Percentiles rank a stretch among this genome's conserved stretches.
phyloP scores from a whole-genome alignment of 176 grass and related monocot genomes.

The Tuctoria greenei region DNA sequence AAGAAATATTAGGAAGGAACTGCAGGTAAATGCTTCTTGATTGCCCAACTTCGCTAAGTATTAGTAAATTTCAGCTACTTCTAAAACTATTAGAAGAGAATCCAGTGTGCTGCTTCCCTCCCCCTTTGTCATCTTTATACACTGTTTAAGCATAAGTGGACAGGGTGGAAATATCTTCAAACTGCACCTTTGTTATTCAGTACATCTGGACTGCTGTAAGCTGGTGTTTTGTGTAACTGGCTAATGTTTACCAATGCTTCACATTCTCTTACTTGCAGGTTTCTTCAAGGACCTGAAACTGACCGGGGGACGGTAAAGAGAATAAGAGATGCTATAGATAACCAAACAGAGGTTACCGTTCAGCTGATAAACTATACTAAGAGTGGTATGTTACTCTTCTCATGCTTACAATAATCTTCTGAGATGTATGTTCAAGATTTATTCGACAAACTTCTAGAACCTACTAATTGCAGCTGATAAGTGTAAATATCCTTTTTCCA shows the following conservation, averaged over 20 bases:
- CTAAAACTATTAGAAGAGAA: not conserved
- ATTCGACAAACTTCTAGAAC: not conserved
- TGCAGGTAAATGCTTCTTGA: slow-evolving; percentile 58
- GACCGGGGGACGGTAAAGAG: slow-evolving; percentile 67
- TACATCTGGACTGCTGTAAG: not conserved
- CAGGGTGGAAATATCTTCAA: not conserved
- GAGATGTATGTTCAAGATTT: slow-evolving; percentile 1
- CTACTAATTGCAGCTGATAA: not conserved
- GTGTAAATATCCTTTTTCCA: not conserved
- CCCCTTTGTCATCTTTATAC: not conserved
- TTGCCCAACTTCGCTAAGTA: slow-evolving; percentile 5
- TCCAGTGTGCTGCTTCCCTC: not conserved
- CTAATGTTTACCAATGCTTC: slow-evolving; percentile 13
- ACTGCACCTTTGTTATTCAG: not conserved
- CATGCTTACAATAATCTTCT: not conserved
- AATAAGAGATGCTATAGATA: slow-evolving; percentile 94
- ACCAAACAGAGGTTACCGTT: slow-evolving; percentile 81
- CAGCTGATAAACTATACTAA: slow-evolving; percentile 97
- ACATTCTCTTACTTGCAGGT: slow-evolving; percentile 42
- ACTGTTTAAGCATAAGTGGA: not conserved
- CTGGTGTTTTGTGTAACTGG: not conserved
- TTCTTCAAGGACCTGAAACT: slow-evolving; percentile 93
- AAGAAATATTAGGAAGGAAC: slow-evolving; percentile 92
- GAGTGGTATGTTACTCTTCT: slow-evolving; percentile 55
- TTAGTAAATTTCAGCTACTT: not conserved